phyloP scores from a whole-genome alignment of 2,329 filamentous ascomycete species.

The Exophiala sp. region DNA sequence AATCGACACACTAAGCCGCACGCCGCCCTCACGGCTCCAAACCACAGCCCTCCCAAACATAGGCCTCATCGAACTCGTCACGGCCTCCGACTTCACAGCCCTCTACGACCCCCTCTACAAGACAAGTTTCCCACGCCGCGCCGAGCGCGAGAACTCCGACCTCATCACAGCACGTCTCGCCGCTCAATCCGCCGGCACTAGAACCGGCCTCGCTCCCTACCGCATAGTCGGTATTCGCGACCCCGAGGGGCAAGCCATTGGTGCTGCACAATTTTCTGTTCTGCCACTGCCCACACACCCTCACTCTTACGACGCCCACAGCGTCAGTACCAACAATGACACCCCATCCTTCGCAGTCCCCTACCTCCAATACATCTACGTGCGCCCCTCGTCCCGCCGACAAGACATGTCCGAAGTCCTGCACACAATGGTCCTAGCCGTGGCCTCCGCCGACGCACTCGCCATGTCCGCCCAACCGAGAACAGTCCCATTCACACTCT shows the following conservation, averaged over 20 bases:
- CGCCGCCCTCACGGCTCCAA: constrained; percentile 7
- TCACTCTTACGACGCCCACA: not conserved
- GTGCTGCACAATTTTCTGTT: constrained; percentile 27
- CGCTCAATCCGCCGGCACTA: constrained; percentile 14
- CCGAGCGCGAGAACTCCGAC: constrained; percentile 23
- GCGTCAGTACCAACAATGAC: not conserved
- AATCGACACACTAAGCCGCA: constrained; percentile 15
- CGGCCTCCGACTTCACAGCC: constrained; percentile 15
- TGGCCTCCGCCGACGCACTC: constrained; percentile 20
- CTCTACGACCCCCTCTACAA: constrained; percentile 24
- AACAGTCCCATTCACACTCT: constrained; percentile 24
- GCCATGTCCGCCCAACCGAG: not conserved
- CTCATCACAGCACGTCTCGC: constrained; percentile 24
- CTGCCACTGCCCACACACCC: constrained; percentile 9
- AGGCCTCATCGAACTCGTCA: constrained; percentile 24
- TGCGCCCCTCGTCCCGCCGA: constrained; percentile 21
- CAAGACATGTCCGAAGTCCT: constrained; percentile 28
- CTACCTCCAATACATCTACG: constrained; percentile 27
- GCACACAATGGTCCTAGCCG: constrained; percentile 26
- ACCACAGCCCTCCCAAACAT: constrained; percentile 21
- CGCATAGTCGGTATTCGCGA: constrained; percentile 24
- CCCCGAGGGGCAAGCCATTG: constrained; percentile 20
- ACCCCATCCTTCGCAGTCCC: constrained; percentile 17
- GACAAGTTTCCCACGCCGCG: constrained; percentile 19
- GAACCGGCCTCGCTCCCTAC: constrained; percentile 21